phyloP scores from a whole-genome alignment of 257 asterid genomes.

The Salvia rosmarinus region DNA sequence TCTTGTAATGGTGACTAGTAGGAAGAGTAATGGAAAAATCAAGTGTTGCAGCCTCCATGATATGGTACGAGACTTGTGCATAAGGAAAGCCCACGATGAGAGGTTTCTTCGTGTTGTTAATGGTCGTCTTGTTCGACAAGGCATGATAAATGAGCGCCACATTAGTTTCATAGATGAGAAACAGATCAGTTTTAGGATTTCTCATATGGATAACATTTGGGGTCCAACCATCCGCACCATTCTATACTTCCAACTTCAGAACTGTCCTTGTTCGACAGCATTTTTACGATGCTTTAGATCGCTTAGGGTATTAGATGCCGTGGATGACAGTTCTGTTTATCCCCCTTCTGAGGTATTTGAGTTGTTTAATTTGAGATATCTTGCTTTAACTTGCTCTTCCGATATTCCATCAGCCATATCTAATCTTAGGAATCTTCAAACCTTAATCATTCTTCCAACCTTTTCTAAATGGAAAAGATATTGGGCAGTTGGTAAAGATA shows the following conservation, averaged over 20 bases:
- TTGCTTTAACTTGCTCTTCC: background rate
- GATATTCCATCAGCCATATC: background rate
- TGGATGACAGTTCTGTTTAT: fast-evolving
- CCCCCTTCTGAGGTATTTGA: background rate
- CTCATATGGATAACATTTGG: background rate
- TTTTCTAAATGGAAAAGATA: too few species aligned
- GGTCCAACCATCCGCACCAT: conserved; percentile 7
- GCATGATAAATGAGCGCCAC: background rate
- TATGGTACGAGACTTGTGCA: conserved; percentile 24
- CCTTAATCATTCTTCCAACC: too few species aligned
- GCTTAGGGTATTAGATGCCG: conserved; percentile 1
- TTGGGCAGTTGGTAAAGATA: too few species aligned
- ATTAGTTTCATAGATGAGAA: background rate
- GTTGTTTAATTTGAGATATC: conserved; percentile 13
- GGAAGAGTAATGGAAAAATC: conserved; percentile 25
- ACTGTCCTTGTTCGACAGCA: background rate
- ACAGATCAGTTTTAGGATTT: background rate
- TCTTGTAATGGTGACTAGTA: conserved; percentile 2
- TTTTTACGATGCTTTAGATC: background rate
- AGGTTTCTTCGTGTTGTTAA: background rate
- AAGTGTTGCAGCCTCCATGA: conserved; percentile 26
- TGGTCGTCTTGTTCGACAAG: background rate
- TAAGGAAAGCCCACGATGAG: conserved; percentile 21
- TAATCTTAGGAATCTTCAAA: background rate
- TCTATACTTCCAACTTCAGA: background rate